phyloP scores from a whole-genome alignment of 2,329 filamentous ascomycete species.

The Fusarium sp. region DNA sequence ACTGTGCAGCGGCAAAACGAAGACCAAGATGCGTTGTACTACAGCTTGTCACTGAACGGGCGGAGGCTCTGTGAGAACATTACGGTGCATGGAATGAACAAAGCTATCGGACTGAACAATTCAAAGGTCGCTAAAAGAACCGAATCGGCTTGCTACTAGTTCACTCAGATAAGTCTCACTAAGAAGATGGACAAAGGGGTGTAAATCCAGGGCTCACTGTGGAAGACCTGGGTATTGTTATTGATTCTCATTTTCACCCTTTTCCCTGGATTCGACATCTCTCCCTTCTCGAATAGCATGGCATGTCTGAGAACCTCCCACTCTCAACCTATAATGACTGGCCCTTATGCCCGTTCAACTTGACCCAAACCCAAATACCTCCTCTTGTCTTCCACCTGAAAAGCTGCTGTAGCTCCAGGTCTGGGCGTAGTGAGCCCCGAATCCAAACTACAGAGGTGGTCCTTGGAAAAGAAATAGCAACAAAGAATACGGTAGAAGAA shows the following conservation, averaged over 20 bases:
- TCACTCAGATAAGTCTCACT: background rate
- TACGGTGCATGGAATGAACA: background rate
- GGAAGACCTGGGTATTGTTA: constrained; percentile 4
- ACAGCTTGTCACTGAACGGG: constrained; percentile 5
- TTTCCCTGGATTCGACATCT: background rate
- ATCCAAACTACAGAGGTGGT: background rate
- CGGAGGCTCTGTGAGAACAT: background rate
- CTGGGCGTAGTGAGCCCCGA: background rate
- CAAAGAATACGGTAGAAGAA: background rate
- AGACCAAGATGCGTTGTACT: background rate
- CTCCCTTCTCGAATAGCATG: background rate
- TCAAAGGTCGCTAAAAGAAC: background rate
- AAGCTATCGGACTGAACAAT: background rate
- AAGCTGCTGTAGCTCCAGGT: background rate
- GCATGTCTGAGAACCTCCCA: background rate
- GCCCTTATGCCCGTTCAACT: background rate
- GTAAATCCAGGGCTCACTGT: background rate
- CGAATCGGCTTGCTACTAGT: background rate
- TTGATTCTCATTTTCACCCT: constrained; percentile 16
- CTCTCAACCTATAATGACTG: background rate
- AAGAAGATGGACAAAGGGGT: background rate
- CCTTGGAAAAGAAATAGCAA: constrained; percentile 2
- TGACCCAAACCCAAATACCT: constrained; percentile 1
- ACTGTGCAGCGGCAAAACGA: background rate
- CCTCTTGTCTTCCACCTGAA: background rate